A percentile compares a stretch with the other conserved stretches of the same genome.
Conservation (phyloP, 345 rosid species). For the Eutrema japonicum region DNA sequence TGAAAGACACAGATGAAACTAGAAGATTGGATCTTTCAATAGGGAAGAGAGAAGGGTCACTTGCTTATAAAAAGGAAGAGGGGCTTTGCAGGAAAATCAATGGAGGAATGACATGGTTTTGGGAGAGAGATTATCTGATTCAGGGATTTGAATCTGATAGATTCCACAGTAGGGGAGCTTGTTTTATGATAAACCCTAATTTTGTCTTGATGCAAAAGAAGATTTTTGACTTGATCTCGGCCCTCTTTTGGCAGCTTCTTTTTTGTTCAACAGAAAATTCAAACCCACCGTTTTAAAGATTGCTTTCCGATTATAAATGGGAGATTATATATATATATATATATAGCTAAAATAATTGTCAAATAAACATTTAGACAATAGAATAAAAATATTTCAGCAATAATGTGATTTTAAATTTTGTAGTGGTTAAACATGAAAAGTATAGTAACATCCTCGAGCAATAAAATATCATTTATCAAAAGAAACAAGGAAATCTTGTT, state of each 20-base stretch:
- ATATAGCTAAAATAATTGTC: constrained; percentile 12
- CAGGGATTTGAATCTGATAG: constrained; percentile 20
- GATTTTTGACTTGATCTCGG: constrained; percentile 36
- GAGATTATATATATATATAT: background rate
- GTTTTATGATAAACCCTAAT: constrained; percentile 39
- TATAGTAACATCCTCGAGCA: background rate
- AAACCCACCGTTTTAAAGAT: constrained; percentile 41
- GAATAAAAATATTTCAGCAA: background rate
- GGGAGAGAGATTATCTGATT: constrained; percentile 20
- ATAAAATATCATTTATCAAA: constrained; percentile 1
- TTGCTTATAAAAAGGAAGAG: constrained; percentile 7
- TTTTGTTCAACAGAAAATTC: constrained; percentile 36
- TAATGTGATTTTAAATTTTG: background rate
- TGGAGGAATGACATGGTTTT: constrained; percentile 26
- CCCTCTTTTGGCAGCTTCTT: constrained; percentile 38
- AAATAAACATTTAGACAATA: background rate
- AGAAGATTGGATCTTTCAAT: constrained; percentile 8
- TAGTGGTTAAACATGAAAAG: background rate
- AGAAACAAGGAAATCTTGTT: background rate
- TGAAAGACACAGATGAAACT: background rate
- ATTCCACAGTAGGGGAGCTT: constrained; percentile 8
- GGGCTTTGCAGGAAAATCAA: constrained; percentile 25
- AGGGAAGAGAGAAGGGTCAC: constrained; percentile 11
- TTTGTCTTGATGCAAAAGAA: constrained; percentile 35
- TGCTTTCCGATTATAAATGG: constrained; percentile 34